These are phyloP conservation scores for Boletus eberwhitei DNA, from an alignment of 768 basidiomycete genomes.

Conservation along the genomic window DNA sequence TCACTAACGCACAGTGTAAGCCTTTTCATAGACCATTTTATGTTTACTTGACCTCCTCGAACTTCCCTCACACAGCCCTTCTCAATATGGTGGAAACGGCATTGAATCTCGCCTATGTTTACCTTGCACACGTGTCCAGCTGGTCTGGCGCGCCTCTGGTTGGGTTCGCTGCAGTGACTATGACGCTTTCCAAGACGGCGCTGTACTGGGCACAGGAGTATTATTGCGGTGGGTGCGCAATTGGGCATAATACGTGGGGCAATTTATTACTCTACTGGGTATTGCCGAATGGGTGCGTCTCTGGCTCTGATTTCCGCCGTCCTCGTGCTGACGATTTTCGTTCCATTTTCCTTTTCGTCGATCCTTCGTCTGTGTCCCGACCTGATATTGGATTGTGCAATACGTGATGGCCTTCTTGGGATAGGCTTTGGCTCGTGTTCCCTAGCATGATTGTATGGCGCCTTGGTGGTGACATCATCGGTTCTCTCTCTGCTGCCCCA, in stretches of 20 bases:
- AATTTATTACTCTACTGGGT: constrained; percentile 63
- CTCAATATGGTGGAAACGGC: constrained; percentile 76
- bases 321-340: constrained; percentile 2
- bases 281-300: constrained; percentile 72
- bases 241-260: constrained; percentile 65
- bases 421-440: constrained; percentile 74
- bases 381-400: background rate
- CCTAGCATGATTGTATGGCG: constrained; percentile 57
- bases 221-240: constrained; percentile 66
- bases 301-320: background rate
- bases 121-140: constrained; percentile 58
- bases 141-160: constrained; percentile 69
- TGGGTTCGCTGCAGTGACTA: constrained; percentile 66
- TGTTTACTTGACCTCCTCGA: background rate
- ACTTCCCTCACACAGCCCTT: constrained; percentile 45
- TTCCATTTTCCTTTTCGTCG: background rate
- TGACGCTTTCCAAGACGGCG: constrained; percentile 83
- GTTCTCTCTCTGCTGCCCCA: constrained; percentile 37
- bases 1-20: constrained; percentile 83
- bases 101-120: constrained; percentile 74
- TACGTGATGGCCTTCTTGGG: background rate
- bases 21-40: background rate
- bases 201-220: constrained; percentile 84
- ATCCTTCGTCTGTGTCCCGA: background rate
- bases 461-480: constrained; percentile 61